phyloP scores from a whole-genome alignment of 2,329 filamentous ascomycete species.

The Arthrobotrys conoides region DNA sequence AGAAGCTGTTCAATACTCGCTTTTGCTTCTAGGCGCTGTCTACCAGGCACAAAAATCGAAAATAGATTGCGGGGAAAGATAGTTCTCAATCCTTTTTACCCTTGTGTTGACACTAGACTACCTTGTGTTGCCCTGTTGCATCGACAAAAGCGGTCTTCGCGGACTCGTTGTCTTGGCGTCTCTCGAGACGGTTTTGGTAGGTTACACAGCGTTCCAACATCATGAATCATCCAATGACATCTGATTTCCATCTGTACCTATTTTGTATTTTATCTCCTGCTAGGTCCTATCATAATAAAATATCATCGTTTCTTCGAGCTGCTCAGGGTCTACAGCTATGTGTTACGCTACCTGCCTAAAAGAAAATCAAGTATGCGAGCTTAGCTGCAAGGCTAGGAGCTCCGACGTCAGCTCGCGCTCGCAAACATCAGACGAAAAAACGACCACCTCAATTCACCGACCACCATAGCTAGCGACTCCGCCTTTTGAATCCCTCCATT shows the following conservation, averaged over 20 bases:
- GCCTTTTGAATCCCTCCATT: slow-evolving; percentile 25
- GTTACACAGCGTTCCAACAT: background rate
- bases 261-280: too few relatives aligned
- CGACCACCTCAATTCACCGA: slow-evolving; percentile 3
- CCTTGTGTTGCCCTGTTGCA: background rate
- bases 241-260: too few relatives aligned
- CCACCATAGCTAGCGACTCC: slow-evolving; percentile 3
- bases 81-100: too few relatives aligned
- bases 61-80: too few relatives aligned
- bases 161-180: too few relatives aligned
- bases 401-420: slow-evolving; percentile 27
- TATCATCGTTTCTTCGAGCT: too few relatives aligned
- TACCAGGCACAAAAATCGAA: too few relatives aligned
- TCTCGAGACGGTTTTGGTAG: slow-evolving; percentile 1
- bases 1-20: too few relatives aligned
- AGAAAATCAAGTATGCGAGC: background rate
- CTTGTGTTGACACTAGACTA: too few relatives aligned
- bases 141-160: background rate
- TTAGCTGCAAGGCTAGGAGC: slow-evolving; percentile 14
- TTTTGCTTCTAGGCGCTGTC: too few relatives aligned
- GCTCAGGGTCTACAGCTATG: background rate
- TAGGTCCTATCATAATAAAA: too few relatives aligned
- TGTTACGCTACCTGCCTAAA: background rate
- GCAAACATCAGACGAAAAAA: slow-evolving; percentile 54
- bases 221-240: too few relatives aligned